Evolutionary conservation across 2,329 filamentous ascomycete species (phyloP), one percentile per base, ranked within the genome.

Genomic region (Leptographium wingfieldii): DNA sequence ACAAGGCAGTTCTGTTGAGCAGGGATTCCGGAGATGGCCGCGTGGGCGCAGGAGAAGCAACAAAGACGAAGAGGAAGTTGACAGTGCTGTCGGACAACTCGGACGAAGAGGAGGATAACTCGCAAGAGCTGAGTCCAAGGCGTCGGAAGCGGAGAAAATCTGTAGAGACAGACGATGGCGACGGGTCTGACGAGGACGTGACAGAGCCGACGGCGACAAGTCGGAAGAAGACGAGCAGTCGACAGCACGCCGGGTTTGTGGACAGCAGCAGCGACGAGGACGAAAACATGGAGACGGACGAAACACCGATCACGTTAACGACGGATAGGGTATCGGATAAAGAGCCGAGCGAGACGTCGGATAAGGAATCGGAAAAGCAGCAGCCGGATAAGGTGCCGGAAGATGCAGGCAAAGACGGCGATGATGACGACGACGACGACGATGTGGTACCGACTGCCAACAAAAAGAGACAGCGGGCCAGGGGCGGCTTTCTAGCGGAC

Each of bases 401-500:
- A 46, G 19, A 46, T n/a, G 43, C 43, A 46, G 43, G 43, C 14
- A 46, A 43, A 27, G 16, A 55, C 46, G 60, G 63, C 2, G 63
- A 63, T 0, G 61, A 63, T 27, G 29, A 56, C 7, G 54, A 55
- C 5, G 52, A 38, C 31, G 53, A 59, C 5, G 58, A 57, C 4
- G 74, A 75, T 33, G 73, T 75, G 1, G 70, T 70, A 1, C 71
- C 71, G 27, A 63, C 70, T 2, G 66, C 69, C 0, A 71, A 65
- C 3, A 73, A 74, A 60, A 46, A 25, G 22, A 73, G 78, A 60
- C 71, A 73, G 1, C 73, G 78, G 62, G 72, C 76, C 3, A 75
- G 75, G 58, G 76, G 77, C 22, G 81, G 81, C 0, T 84, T 85
- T 63, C 69, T 84, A 54, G 66, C 82, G 43, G 81, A 84, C 65